Evolutionary conservation across 1,284 basidiomycete genomes (phyloP), one percentile per base, ranked within the genome.

Genomic region (Thecaphora frezii): DNA sequence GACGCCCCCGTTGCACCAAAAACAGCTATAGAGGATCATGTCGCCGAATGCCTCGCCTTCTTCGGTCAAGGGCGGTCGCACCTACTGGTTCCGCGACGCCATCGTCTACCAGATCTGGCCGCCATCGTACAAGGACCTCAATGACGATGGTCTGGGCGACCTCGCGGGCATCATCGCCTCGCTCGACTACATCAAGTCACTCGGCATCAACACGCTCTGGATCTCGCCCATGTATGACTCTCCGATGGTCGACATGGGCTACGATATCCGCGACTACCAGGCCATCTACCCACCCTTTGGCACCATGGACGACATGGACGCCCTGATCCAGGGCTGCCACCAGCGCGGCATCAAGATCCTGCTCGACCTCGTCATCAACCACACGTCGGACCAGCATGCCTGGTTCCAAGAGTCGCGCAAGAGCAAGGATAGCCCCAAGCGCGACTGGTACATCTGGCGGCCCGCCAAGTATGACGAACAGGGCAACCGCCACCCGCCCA

Each of bases 321-420:
- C 78, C 16, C 82, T 90, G 46, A 79, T 87, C 48, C 74, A 82
- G 21, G 85, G 83, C 5, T 82, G 85, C 44, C 87, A 89, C 61
- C 76, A 82, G 22, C 83, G 85, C 42, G 86, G 85, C 0, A 86
- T 90, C 84, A 88, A 87, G 70, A 82, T 89, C 45, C 84, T 89
- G 83, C 87, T 89, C 82, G 88, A 90, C 75, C 84, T 90, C 3
- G 89, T 90, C 26, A 86, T 88, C n/a, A 90, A 90, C 77, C 89
- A 90, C 78, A 86, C 85, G 7, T 89, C 87, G 2, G 86, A 88
- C 79, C 68, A 73, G 61, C 70, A 72, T 30, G 83, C 82, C 19
- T 90, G 89, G 89, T 91, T 89, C 81, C 74, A 84, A 49, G 82
- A 85, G 57, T 89, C 88, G 19, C 83, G 84, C 51, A 83, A 84